Evolutionary conservation across 768 basidiomycete genomes (phyloP), one percentile per base, ranked within the genome.

Genomic region (Saitozyma sp.): DNA sequence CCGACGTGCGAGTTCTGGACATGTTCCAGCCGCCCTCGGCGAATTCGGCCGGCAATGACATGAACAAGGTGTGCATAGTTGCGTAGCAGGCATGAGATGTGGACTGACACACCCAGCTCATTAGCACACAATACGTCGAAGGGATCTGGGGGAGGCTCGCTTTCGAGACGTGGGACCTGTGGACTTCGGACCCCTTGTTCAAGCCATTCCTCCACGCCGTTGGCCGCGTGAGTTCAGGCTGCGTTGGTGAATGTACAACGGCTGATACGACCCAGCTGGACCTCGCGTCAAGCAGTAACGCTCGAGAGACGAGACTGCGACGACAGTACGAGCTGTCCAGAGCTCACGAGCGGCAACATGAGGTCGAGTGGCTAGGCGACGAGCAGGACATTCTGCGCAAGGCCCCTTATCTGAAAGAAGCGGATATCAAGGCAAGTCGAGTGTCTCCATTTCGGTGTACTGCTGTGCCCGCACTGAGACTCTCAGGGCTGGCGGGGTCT

Each of bases 401-500:
- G 58, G 62, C 66, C 11, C 68, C 69, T 37, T 65, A 69, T 57
- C 60, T 77, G 5, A 58, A 62, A 1, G 17, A 51, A 10, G 70
- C 59, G 0, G 50, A 59, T 17, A 66, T 69, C 29, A 57, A 57
- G 20, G 73, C 69, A 1, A 53, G 50, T 46, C 10, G n/a, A 2
- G 9, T 2, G 13, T 57, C 13, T 13, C 6, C 10, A 19, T 50
- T 20, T 11, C 1, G 49, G 39, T 38, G 49, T 41, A 11, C 7
- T 16, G 19, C 11, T 45, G 48, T 13, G 40, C 29, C 45, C 11
- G 17, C 9, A 9, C 49, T 49, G 29, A 29, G 29, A 29, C 5
- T 16, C 38, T 13, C 41, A 67, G 62, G 72, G 72, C n/a, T 79
- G 78, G 78, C 61, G 69, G 57, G 78, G 65, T 0, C 45, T 76